A percentile compares a stretch with the other conserved stretches of the same genome.
Conservation (phyloP, 1,284 basidiomycete species). For the Fomitopsis betulina region DNA sequence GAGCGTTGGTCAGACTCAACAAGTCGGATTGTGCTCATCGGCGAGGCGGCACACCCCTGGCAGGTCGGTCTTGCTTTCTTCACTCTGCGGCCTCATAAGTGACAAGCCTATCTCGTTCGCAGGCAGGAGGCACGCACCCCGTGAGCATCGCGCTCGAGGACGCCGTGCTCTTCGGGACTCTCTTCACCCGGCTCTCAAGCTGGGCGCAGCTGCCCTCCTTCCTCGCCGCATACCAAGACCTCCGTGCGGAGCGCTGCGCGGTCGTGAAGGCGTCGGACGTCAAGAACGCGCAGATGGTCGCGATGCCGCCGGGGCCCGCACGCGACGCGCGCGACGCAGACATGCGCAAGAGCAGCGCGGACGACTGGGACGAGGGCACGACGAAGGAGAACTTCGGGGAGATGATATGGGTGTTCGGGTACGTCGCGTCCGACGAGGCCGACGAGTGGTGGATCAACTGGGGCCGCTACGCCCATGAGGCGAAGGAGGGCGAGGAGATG, state of each 20-base stretch:
- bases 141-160: constrained; percentile 39
- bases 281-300: constrained; percentile 30
- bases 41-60: constrained; percentile 46
- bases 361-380: constrained; percentile 23
- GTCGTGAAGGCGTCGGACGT: constrained; percentile 34
- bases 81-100: constrained; percentile 30
- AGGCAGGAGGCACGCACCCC: constrained; percentile 35
- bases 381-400: constrained; percentile 22
- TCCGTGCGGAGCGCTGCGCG: constrained; percentile 35
- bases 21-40: constrained; percentile 40
- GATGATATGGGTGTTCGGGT: constrained; percentile 25
- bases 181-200: constrained; percentile 40
- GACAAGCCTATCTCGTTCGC: constrained; percentile 24
- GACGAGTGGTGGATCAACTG: constrained; percentile 35
- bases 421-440: constrained; percentile 31
- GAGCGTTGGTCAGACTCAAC: constrained; percentile 54
- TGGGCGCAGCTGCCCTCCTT: constrained; percentile 37
- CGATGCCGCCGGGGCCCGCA: constrained; percentile 35
- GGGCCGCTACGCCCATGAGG: constrained; percentile 21
- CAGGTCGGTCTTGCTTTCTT: constrained; percentile 27
- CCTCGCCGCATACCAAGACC: constrained; percentile 40
- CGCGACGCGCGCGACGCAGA: constrained; percentile 35
- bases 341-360: constrained; percentile 23
- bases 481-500: background rate
- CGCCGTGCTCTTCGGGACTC: constrained; percentile 40